phyloP scores from a whole-genome alignment of 2,329 filamentous ascomycete species.

The Neonectria ditissima region DNA sequence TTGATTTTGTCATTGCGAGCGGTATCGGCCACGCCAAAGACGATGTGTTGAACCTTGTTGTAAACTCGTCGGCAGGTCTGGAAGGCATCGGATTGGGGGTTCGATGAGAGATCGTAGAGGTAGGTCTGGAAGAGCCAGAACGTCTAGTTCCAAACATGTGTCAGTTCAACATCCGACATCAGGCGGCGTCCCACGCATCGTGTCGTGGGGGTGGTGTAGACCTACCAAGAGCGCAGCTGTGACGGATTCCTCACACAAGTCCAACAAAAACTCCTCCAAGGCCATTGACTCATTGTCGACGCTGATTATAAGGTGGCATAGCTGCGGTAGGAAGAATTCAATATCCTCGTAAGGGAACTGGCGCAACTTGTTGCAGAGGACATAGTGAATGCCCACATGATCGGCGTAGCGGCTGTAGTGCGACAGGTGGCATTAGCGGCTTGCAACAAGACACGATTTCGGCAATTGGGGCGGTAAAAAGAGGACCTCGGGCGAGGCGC shows the following conservation, averaged over 20 bases:
- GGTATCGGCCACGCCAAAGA: constrained; percentile 81
- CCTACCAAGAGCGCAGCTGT: constrained; percentile 84
- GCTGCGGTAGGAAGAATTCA: constrained; percentile 89
- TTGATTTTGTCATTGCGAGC: constrained; percentile 79
- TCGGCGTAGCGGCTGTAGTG: constrained; percentile 81
- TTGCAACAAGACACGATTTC: constrained; percentile 30
- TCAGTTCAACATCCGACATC: constrained; percentile 12
- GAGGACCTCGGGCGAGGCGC: background rate
- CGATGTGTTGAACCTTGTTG: constrained; percentile 89
- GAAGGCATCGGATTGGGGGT: constrained; percentile 81
- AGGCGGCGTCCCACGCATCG: constrained; percentile 11
- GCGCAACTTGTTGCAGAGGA: constrained; percentile 87
- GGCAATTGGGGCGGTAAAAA: background rate
- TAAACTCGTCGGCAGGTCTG: constrained; percentile 86
- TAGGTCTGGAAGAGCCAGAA: constrained; percentile 94
- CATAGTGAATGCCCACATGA: constrained; percentile 91
- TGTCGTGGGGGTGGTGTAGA: constrained; percentile 21
- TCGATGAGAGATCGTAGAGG: constrained; percentile 81
- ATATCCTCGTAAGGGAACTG: constrained; percentile 92
- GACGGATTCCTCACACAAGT: constrained; percentile 88
- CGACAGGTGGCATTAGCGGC: constrained; percentile 45
- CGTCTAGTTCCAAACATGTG: constrained; percentile 64
- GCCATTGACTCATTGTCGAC: constrained; percentile 94
- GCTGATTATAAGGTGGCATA: constrained; percentile 89
- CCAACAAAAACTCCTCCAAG: constrained; percentile 86